A percentile compares a stretch with the other conserved stretches of the same genome.
These are phyloP conservation scores for Lactarius evosmus DNA, from an alignment of 768 basidiomycete genomes.

Conservation along the genomic window DNA sequence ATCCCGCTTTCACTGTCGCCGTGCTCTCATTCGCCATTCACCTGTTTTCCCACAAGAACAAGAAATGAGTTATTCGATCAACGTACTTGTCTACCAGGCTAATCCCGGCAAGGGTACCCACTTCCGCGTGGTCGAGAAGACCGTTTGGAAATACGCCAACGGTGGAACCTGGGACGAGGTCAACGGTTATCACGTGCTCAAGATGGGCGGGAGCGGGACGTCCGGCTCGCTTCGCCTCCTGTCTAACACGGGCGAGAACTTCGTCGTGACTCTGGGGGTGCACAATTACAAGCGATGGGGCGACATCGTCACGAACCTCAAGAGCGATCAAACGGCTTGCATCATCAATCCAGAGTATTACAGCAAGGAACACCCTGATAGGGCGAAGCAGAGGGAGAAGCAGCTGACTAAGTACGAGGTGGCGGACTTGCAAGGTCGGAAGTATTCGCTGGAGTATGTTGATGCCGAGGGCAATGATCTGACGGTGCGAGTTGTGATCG, in stretches of 20 bases:
- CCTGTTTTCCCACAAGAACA: background rate
- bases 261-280: conserved; percentile 39
- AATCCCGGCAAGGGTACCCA: conserved; percentile 14
- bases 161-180: conserved; percentile 36
- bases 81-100: conserved; percentile 27
- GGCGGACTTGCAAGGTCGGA: background rate
- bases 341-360: conserved; percentile 16
- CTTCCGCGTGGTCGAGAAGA: conserved; percentile 38
- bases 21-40: background rate
- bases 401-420: background rate
- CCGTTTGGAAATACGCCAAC: conserved; percentile 36
- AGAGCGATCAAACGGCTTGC: conserved; percentile 1
- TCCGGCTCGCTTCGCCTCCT: conserved; percentile 39
- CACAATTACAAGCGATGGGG: conserved; percentile 42
- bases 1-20: too few species aligned
- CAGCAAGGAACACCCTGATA: background rate
- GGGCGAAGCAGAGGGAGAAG: conserved; percentile 1
- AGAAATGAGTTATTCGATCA: conserved; percentile 28
- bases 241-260: conserved; percentile 33
- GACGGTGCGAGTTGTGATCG: background rate
- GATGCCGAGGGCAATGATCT: too few species aligned
- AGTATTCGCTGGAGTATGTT: background rate
- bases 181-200: conserved; percentile 32
- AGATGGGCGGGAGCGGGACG: conserved; percentile 40
- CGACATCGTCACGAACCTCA: conserved; percentile 38